Evolutionary conservation across 2,329 filamentous ascomycete species (phyloP), one percentile per base, ranked within the genome.

Genomic region (Fusarium mangiferae): DNA sequence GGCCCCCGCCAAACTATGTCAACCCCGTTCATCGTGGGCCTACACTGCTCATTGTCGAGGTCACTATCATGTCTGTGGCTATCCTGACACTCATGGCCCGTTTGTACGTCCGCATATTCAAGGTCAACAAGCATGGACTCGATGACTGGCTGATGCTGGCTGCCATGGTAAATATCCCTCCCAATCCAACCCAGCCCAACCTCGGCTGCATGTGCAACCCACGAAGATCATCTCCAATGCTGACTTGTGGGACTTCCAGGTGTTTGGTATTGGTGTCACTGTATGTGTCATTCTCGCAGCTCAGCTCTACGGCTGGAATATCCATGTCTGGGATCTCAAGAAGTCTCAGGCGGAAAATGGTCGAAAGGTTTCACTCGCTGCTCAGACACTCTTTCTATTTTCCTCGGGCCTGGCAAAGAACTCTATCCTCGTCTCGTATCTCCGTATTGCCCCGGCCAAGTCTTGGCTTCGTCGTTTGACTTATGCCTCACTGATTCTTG

Each of bases 131-230:
- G 56, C 78, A 68, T 42, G 81, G 82, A 39, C 75, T 79, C 59
- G 84, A 85, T 67, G 84, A 85, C 75, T 84, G 81, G 83, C 59
- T 85, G 18, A 85, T 85, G 83, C 68, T 84, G 10, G 79, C 62
- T 39, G 82, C 82, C 8, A 79, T 80, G 69, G 83, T 84, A 70
- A 75, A 65, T 79, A 54, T 66, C 17, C 20, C 33, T 20, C 42
- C 18, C 41, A 30, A 30, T 11, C 30, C 30, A 30, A 30, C 17
- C 15, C 15, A n/a, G 11, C 22, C 41, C 13, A 28, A 42, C 74
- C 61, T 75, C 72, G 70, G 67, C 51, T 58, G 49, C 61, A 72
- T 67, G 64, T 73, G 72, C 55, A 72, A 46, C 38, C 28, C 17
- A 26, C 24, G 28, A 41, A 20, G 30, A 39, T 62, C 42, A 6